A percentile compares a stretch with the other conserved stretches of the same genome.
phyloP scores from a whole-genome alignment of 2,329 filamentous ascomycete species.

The Verticillium zaregamsianum region DNA sequence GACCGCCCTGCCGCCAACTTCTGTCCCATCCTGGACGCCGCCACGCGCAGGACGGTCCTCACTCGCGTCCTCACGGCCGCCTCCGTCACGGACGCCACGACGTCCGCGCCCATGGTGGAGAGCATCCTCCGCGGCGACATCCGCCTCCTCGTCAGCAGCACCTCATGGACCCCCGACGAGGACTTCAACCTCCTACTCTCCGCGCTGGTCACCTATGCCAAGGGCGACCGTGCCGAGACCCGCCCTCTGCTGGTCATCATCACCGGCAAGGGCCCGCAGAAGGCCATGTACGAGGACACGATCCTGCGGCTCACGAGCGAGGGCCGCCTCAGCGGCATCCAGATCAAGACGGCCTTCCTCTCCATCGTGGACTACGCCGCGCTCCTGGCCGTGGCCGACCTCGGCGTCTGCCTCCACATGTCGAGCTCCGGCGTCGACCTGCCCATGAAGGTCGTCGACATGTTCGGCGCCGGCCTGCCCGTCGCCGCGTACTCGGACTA shows the following conservation, averaged over 20 bases:
- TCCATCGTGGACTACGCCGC: slow-evolving; percentile 78
- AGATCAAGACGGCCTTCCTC: slow-evolving; percentile 80
- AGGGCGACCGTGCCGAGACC: slow-evolving; percentile 29
- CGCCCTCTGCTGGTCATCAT: slow-evolving; percentile 80
- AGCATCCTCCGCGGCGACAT: slow-evolving; percentile 55
- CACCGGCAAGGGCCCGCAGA: slow-evolving; percentile 88
- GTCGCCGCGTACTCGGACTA: slow-evolving; percentile 85
- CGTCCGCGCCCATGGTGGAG: slow-evolving; percentile 16
- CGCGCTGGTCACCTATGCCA: slow-evolving; percentile 71
- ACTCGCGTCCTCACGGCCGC: slow-evolving; percentile 59
- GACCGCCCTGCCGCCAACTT: slow-evolving; percentile 85
- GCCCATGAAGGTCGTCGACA: slow-evolving; percentile 98
- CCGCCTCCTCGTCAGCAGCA: slow-evolving; percentile 82
- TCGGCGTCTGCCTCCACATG: slow-evolving; percentile 88
- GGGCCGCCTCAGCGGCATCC: slow-evolving; percentile 64
- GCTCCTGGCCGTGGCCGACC: slow-evolving; percentile 78
- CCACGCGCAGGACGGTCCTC: slow-evolving; percentile 30
- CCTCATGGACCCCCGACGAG: slow-evolving; percentile 96
- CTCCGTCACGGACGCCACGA: slow-evolving; percentile 58
- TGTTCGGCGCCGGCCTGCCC: slow-evolving; percentile 93
- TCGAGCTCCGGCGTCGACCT: slow-evolving; percentile 93
- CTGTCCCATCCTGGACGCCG: slow-evolving; percentile 54
- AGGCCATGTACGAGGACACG: slow-evolving; percentile 65
- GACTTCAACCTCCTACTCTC: slow-evolving; percentile 87
- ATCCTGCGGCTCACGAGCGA: slow-evolving; percentile 58